These are phyloP conservation scores for Eucalyptus tenuipes DNA, from an alignment of 345 rosid genomes.

Conservation along the genomic window DNA sequence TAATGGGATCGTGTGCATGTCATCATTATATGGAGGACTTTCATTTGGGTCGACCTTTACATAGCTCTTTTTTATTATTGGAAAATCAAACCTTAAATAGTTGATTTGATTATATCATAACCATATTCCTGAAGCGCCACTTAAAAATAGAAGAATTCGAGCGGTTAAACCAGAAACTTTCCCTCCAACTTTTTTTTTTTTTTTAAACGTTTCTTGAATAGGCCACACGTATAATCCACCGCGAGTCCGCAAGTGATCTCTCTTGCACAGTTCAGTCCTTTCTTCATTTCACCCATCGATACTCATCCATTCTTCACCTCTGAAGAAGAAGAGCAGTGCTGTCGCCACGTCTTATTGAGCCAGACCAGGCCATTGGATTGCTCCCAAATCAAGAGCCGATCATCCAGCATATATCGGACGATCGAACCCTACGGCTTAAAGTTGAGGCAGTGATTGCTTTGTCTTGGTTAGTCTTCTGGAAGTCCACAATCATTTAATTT, in stretches of 20 bases:
- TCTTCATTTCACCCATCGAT: neutral
- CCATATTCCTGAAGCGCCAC: neutral
- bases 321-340: neutral
- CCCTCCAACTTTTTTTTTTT: neutral
- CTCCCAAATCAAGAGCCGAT: neutral
- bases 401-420: neutral
- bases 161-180: neutral
- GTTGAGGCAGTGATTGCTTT: too few species aligned
- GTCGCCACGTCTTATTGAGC: neutral
- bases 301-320: neutral
- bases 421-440: neutral
- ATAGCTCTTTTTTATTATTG: neutral
- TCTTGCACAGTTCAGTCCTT: neutral
- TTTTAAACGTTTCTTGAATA: neutral
- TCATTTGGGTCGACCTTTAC: neutral
- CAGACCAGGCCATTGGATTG: neutral
- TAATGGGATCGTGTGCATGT: neutral
- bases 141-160: neutral
- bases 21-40: neutral
- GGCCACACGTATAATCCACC: neutral
- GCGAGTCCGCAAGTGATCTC: neutral
- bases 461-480: neutral
- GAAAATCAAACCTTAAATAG: neutral
- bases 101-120: neutral
- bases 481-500: neutral